Evolutionary conservation across 352 stramenopile genomes (phyloP), one percentile per base, ranked within the genome.

Genomic region (Pythium plurisporium): DNA sequence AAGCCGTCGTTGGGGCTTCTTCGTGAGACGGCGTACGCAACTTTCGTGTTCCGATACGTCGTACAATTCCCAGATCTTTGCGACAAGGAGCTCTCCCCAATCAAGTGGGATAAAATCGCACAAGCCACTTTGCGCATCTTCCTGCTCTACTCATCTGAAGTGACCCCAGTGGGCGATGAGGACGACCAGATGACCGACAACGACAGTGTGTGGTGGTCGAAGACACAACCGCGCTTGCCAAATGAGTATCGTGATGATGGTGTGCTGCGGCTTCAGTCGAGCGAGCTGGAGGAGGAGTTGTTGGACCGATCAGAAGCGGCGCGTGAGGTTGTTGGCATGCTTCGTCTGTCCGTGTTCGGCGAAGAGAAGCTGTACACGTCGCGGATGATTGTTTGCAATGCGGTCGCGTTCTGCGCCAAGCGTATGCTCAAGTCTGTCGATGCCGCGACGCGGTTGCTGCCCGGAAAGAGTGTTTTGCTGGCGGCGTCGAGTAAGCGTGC

Each of bases 341-440:
- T 91, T 40, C 73, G 74, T 19, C 59, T 89, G 29, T 83, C 81
- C 10, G 60, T 88, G 12, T 82, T 92, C 55, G 79, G 83, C 14
- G 79, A 94, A 48, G 77, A 88, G 38, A 91, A 92, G 63, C 57
- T 91, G 52, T 88, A 91, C 54, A 77, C 80, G 27, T 86, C 80
- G 31, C 74, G 82, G 27, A 87, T 94, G 80, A 84, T 92, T 10
- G 25, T 91, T 48, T 92, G 80, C 64, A 91, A 92, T 58, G 62
- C 80, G 12, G 72, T 75, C 3, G 80, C 84, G 37, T 90, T 87
- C 59, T 94, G 84, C 51, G 64, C 72, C 11, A 87, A 56, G n/a
- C 79, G 79, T 20, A 87, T 90, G 77, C 79, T 86, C 55, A 69
- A 76, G 55, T 75, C 67, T 19, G 72, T 86, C n/a, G 64, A 78